A percentile compares a stretch with the other conserved stretches of the same genome.
phyloP scores from a whole-genome alignment of 1,284 basidiomycete genomes.

The Apiotrichum siamense region DNA sequence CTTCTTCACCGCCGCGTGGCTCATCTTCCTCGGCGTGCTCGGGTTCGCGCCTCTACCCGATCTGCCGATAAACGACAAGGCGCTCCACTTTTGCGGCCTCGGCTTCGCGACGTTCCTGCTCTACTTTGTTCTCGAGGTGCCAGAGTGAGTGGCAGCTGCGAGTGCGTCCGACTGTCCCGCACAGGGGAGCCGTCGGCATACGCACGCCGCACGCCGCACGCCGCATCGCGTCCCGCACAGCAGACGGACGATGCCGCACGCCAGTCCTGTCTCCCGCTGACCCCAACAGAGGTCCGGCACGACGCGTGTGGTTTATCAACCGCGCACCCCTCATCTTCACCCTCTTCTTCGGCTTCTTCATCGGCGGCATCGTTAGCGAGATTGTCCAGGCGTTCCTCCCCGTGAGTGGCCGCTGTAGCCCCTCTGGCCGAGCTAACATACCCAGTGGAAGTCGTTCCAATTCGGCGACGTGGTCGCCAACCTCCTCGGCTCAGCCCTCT shows the following conservation, averaged over 20 bases:
- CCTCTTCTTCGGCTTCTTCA: constrained; percentile 34
- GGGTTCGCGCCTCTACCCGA: constrained; percentile 43
- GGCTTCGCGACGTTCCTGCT: constrained; percentile 45
- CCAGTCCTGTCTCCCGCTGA: constrained; percentile 2
- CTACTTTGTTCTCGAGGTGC: constrained; percentile 45
- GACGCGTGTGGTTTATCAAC: constrained; percentile 45
- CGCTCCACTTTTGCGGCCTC: constrained; percentile 46
- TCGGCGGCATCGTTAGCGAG: constrained; percentile 43
- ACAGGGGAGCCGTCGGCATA: too few species aligned
- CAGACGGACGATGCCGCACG: background rate
- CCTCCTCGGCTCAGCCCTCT: constrained; percentile 38
- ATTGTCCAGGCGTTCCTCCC: constrained; percentile 43
- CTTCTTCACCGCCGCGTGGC: constrained; percentile 41
- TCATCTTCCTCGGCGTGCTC: constrained; percentile 39
- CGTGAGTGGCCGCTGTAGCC: constrained; percentile 22
- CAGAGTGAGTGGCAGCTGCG: constrained; percentile 31
- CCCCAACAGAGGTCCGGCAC: constrained; percentile 25
- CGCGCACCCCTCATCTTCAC: constrained; percentile 42
- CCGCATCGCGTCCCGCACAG: too few species aligned
- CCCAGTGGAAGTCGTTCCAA: constrained; percentile 44
- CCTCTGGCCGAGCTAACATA: background rate
- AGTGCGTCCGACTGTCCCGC: too few species aligned
- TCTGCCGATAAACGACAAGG: constrained; percentile 46
- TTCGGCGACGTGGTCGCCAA: constrained; percentile 45
- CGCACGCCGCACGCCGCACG: too few species aligned